These are phyloP conservation scores for Clohesyomyces aquaticus DNA, from an alignment of 495 filamentous ascomycete genomes.

Conservation along the genomic window DNA sequence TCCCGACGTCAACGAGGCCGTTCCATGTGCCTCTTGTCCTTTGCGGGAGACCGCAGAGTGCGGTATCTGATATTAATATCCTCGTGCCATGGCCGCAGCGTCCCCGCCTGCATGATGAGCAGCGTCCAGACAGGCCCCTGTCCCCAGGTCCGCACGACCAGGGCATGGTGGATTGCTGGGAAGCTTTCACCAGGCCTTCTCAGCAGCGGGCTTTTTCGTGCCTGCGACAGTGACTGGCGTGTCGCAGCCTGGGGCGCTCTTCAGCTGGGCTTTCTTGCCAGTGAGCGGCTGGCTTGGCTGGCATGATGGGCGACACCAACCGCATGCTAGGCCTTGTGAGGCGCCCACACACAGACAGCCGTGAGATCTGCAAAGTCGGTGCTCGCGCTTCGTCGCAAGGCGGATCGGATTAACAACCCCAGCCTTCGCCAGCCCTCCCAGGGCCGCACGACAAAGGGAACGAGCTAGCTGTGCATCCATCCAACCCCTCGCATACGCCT, in stretches of 20 bases:
- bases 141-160: too few relatives aligned
- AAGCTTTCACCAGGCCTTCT: not conserved
- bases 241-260: not conserved
- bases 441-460: conserved; percentile 27
- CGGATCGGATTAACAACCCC: conserved; percentile 31
- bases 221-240: conserved; percentile 1
- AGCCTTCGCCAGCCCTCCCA: conserved; percentile 26
- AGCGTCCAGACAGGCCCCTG: too few relatives aligned
- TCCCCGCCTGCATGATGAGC: conserved; percentile 1
- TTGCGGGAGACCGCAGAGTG: not conserved
- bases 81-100: not conserved
- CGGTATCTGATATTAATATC: not conserved
- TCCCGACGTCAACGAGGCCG: not conserved
- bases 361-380: conserved; percentile 27
- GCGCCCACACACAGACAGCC: conserved; percentile 17
- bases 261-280: not conserved
- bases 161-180: not conserved
- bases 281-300: conserved; percentile 13
- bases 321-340: not conserved
- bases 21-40: not conserved
- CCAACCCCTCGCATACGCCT: conserved; percentile 37
- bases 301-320: conserved; percentile 1
- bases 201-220: not conserved
- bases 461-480: not conserved
- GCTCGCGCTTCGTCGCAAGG: conserved; percentile 33